Evolutionary conservation across 345 rosid genomes (phyloP), one percentile per base, ranked within the genome.

Genomic region (Adansonia digitata): DNA sequence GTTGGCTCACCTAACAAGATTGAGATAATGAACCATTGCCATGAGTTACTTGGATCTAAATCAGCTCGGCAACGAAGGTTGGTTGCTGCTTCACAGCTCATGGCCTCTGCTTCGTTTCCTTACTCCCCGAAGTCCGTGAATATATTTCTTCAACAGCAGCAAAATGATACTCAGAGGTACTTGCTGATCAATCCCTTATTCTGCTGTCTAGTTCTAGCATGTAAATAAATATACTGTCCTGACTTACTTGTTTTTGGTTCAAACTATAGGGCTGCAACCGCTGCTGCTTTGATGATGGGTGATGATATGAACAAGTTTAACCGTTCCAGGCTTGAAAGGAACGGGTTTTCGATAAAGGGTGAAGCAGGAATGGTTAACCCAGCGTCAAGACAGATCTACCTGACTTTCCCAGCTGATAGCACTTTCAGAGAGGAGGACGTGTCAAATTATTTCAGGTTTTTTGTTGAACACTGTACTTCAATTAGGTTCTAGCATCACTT

Each of bases 361-460:
- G 81, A 81, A 35, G 56, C 74, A 2, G 85, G 81, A 22, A 83
- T 88, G 82, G 84, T 87, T 29, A 92, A 90, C 72, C 96, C 98
- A 1, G 97, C 98, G 34, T 92, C 98, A 0, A 89, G 97, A 76
- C 98, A 94, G 89, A 94, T 94, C 84, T 94, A 94, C 82, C 81
- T 94, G 81, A 94, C 97, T 81, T 94, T 94, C 78, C 98, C 98
- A 61, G 98, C 98, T 75, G 98, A 93, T 74, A 93, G 98, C 80
- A 91, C 92, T 61, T 93, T 93, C 66, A 88, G 92, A 78, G 98
- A 94, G 73, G 96, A 94, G 79, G 98, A 94, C 69, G 98, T 94
- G 53, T 90, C 97, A 20, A 89, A 86, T 74, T 94, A 90, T 69
- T 94, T 94, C 92, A 94, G 94, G 97, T 91, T 67, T 49, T 10